Evolutionary conservation across 192 early-diverging fungal genomes (phyloP).

Genomic region (Umbelopsis ramanniana): DNA sequence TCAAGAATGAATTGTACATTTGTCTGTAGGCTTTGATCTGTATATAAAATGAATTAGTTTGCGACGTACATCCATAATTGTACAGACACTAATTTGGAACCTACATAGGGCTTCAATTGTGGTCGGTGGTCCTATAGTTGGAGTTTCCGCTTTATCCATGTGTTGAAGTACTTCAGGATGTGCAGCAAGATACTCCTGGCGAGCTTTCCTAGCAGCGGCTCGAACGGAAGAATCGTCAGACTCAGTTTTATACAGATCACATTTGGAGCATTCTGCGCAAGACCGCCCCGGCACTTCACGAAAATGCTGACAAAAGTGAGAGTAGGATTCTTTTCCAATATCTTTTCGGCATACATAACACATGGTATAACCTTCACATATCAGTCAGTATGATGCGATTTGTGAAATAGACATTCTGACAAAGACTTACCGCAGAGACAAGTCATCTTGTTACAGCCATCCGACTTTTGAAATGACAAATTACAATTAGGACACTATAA

Average conservation of each 20-base stretch:
- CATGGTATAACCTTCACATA: slow-evolving; percentile 52
- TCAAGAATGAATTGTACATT: background rate
- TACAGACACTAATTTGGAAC: background rate
- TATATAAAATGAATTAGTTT: background rate
- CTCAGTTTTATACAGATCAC: slow-evolving; percentile 61
- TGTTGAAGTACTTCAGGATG: slow-evolving; percentile 37
- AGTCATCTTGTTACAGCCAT: slow-evolving; percentile 70
- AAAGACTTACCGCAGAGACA: slow-evolving; percentile 54
- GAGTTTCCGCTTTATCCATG: slow-evolving; percentile 16
- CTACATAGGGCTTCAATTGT: background rate
- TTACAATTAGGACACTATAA: slow-evolving; percentile 58
- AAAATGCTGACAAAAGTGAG: slow-evolving; percentile 68
- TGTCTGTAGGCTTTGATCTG: background rate
- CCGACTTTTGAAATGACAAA: slow-evolving; percentile 57
- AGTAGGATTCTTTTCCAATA: slow-evolving; percentile 56
- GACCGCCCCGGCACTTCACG: slow-evolving; percentile 50
- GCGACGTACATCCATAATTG: background rate
- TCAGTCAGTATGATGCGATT: background rate
- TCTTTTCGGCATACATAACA: slow-evolving; percentile 68
- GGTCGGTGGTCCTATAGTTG: slow-evolving; percentile 23
- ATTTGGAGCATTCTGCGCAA: slow-evolving; percentile 56
- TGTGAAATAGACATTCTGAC: background rate
- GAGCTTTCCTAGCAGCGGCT: slow-evolving; percentile 49
- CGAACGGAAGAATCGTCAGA: slow-evolving; percentile 50
- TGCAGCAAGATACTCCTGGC: slow-evolving; percentile 44